These are phyloP conservation scores for Dendrobium nobile DNA, from an alignment of 106 monocot genomes.

Conservation along the genomic window DNA sequence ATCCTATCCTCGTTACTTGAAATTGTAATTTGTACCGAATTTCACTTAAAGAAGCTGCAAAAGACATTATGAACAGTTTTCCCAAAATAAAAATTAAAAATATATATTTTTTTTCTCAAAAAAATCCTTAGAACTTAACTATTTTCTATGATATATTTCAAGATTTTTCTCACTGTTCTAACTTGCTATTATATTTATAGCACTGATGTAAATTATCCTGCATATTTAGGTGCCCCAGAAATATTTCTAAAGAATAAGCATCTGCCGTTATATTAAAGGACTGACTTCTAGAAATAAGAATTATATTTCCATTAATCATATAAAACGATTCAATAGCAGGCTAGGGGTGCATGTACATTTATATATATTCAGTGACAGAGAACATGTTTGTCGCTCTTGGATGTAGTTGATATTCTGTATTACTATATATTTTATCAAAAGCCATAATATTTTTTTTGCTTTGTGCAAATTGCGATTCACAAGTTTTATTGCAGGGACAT, in stretches of 20 bases:
- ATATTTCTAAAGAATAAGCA: too few relatives aligned
- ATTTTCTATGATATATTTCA: background rate
- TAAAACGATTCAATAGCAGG: too few relatives aligned
- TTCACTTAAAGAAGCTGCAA: background rate
- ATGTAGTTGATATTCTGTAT: background rate
- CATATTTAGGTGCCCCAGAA: too few relatives aligned
- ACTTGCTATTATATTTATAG: too few relatives aligned
- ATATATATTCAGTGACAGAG: background rate
- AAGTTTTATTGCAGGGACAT: conserved; percentile 35
- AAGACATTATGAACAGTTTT: background rate
- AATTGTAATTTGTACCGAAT: background rate
- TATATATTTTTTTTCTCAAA: background rate
- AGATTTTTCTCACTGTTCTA: background rate
- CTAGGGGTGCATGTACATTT: too few relatives aligned
- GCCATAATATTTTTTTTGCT: background rate
- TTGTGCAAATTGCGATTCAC: conserved; percentile 5
- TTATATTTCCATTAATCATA: too few relatives aligned
- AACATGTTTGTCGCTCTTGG: background rate
- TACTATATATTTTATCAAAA: background rate
- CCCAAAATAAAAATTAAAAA: background rate
- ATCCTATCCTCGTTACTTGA: background rate
- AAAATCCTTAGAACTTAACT: background rate
- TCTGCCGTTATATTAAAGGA: too few relatives aligned
- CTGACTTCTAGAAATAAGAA: too few relatives aligned
- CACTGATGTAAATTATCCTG: too few relatives aligned